phyloP scores from a whole-genome alignment of 768 basidiomycete species.

The Trametes punicea region DNA sequence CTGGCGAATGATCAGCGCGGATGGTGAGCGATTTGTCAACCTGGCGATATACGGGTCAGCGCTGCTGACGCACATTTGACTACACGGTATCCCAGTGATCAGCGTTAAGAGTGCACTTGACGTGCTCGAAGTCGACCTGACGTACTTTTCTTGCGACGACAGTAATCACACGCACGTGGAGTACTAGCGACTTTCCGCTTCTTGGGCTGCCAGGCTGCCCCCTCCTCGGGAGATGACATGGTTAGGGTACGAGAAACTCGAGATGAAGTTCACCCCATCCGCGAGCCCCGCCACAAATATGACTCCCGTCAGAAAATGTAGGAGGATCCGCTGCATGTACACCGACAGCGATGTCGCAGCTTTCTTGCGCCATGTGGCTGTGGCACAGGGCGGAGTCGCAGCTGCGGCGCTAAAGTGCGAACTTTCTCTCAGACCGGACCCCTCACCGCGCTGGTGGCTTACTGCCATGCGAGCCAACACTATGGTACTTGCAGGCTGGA shows the following conservation, averaged over 20 bases:
- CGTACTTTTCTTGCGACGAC: conserved; percentile 14
- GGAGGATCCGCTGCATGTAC: not conserved
- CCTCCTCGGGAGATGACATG: not conserved
- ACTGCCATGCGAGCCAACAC: too few relatives aligned
- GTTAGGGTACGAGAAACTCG: too few relatives aligned
- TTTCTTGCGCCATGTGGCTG: not conserved
- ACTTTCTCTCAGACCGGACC: too few relatives aligned
- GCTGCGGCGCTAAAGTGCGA: not conserved
- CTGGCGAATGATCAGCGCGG: conserved; percentile 28
- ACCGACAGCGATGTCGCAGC: not conserved
- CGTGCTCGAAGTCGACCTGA: not conserved
- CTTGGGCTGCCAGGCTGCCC: not conserved
- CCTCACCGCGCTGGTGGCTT: too few relatives aligned
- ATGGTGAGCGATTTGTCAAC: not conserved
- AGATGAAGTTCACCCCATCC: too few relatives aligned
- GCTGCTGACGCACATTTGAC: conserved; percentile 55
- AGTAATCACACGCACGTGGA: conserved; percentile 10
- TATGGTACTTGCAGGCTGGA: not conserved
- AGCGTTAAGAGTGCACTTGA: not conserved
- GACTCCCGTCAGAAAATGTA: not conserved
- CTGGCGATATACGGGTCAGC: not conserved
- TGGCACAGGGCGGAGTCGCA: not conserved
- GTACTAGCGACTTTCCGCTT: conserved; percentile 7
- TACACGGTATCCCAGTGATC: conserved; percentile 23
- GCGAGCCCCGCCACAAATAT: not conserved